Evolutionary conservation across 495 filamentous ascomycete species (phyloP), one percentile per base, ranked within the genome.

Genomic region (Schizothecium vesticola): DNA sequence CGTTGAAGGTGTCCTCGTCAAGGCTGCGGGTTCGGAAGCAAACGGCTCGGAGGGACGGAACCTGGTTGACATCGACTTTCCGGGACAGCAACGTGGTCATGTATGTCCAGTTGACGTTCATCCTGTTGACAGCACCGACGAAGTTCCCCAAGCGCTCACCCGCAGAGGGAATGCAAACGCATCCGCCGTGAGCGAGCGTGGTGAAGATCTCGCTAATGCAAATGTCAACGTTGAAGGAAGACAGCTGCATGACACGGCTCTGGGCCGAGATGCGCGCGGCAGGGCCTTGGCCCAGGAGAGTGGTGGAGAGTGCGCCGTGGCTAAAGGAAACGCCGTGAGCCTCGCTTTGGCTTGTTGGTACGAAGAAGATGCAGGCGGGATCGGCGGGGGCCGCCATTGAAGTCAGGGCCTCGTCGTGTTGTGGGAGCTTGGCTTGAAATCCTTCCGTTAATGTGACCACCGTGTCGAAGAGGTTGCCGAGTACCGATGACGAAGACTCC

Each of bases 151-250:
- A 65, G 26, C 75, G 74, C 63, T 84, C 83, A 0, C 67, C 61
- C 1, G 80, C 72, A 5, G 81, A 82, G 3, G 83, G 83, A 24
- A 86, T 72, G 65, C 84, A 86, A 26, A 86, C 76, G 64, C 81
- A 83, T 22, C 79, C 84, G 7, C 85, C 85, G 23, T 77, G 70
- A 9, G 87, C 86, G 1, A 93, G 77, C 0, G 88, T 88, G 6
- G 87, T 86, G 63, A 91, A 85, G 4, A 90, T 86, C 65, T 92
- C 90, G 4, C 85, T 73, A 22, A 92, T 80, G 57, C 87, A 86
- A 29, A 87, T 84, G 67, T 93, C 91, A 55, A 90, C 90, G 1
- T 87, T 87, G 72, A 87, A 90, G 59, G 87, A 87, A 2, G 89
- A 88, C 64, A 90, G 86, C 67, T 92, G 90, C 69, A 92, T 81